Base-by-base conservation (phyloP, 2,329 filamentous ascomycete species). In the Aschersonia sp. region DNA sequence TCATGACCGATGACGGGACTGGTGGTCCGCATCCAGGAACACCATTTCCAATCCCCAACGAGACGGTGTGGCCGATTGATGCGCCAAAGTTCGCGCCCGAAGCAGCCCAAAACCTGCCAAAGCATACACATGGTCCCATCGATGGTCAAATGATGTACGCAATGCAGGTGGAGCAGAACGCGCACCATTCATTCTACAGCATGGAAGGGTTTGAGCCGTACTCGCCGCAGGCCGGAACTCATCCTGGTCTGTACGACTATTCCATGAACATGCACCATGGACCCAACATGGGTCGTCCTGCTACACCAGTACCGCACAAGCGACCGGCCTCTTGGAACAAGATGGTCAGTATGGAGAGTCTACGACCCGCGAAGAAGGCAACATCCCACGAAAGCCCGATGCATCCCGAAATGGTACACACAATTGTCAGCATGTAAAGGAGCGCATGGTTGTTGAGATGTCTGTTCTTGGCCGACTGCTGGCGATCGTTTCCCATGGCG, bases 61-160 rank as follows among this genome's bases (percentile, higher is more conserved):
- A 66, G 50, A 55, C 55, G 7, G 56, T 59, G 30, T 65, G 65
- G 61, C 60, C 64, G 3, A 54, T 61, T n/a, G 64, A 66, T 43
- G 62, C 63, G 4, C 65, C 65, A 47, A 65, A 65, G 52, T 66
- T 67, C 49, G 63, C 64, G 5, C 63, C 65, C 6, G 65, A 67
- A 38, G 51, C 51, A 31, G 52, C 55, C 4, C 52, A 50, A 9
- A 52, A 48, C 5, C 44, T 61, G 43, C 58, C 58, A 9, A 61
- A 58, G 49, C 62, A 65, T 49, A 56, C 63, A 53, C 58, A 59
- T 48, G 60, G 59, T 7, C 59, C 62, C 30, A 56, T 56, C 43
- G 60, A 59, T 47, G 54, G 58, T 4, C 53, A 59, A 9, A 45
- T 57, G 54, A 61, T 57, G 56, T 65, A 55, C 47, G 57, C 35